Percentiles rank a stretch among this genome's conserved stretches.
phyloP scores from a whole-genome alignment of 129 eudicot species.

The Daucus carota region DNA sequence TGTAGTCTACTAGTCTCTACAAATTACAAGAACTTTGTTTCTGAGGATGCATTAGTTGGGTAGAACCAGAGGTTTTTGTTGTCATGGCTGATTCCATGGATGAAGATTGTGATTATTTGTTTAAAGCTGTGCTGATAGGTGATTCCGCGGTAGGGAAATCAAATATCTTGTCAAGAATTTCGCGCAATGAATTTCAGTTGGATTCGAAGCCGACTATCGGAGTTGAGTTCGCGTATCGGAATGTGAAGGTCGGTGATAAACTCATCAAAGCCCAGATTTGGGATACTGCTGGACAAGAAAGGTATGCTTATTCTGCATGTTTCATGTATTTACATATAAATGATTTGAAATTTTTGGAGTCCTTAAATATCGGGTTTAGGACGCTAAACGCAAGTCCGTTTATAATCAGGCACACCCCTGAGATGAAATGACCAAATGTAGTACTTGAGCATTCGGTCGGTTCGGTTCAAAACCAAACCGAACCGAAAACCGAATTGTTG shows the following conservation, averaged over 20 bases:
- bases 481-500: no score
- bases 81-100: conserved; percentile 41
- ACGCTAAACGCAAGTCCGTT: no score
- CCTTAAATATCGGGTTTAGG: no score
- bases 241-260: conserved; percentile 57
- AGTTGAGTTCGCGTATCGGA: conserved; percentile 73
- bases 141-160: conserved; percentile 86
- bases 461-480: no score
- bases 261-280: conserved; percentile 71
- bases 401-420: no score
- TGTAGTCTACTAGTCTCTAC: not conserved
- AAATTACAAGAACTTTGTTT: not conserved
- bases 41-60: no score
- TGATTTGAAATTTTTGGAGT: no score
- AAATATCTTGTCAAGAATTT: conserved; percentile 57
- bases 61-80: not conserved
- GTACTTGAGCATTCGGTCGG: no score
- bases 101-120: conserved; percentile 76
- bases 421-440: no score
- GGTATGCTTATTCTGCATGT: conserved; percentile 37
- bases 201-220: conserved; percentile 84
- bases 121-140: conserved; percentile 64
- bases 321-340: no score
- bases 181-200: conserved; percentile 50
- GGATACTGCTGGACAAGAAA: conserved; percentile 94